These are phyloP conservation scores for rapeseed (Brassica napus) DNA, from an alignment of 345 rosid genomes.

Conservation along the genomic window Da-Ae NC_063446.1:24033501-24034000, in stretches of 20 bases:
- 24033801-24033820: constrained; percentile 60
- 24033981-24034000: constrained; percentile 5
- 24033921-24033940: constrained; percentile 1
- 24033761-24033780: constrained; percentile 29
- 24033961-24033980: constrained; percentile 12
- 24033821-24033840: constrained; percentile 44
- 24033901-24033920: constrained; percentile 12
- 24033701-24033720: constrained; percentile 23
- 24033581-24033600: constrained; percentile 45
- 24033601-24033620: constrained; percentile 35
- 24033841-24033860: constrained; percentile 58
- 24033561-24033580: constrained; percentile 42
- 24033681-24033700: constrained; percentile 12
- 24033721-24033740: constrained; percentile 28
- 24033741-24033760: constrained; percentile 14
- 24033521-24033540: constrained; percentile 36
- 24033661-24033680: constrained; percentile 27
- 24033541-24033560: constrained; percentile 42
- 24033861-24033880: constrained; percentile 53
- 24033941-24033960: neutral
- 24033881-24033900: constrained; percentile 29
- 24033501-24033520: neutral
- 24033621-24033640: constrained; percentile 38
- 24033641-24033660: constrained; percentile 25
- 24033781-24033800: constrained; percentile 38